These are phyloP conservation scores for Aegilops longissima DNA, from an alignment of 176 grass and related monocot species.

Conservation along the genomic window DNA sequence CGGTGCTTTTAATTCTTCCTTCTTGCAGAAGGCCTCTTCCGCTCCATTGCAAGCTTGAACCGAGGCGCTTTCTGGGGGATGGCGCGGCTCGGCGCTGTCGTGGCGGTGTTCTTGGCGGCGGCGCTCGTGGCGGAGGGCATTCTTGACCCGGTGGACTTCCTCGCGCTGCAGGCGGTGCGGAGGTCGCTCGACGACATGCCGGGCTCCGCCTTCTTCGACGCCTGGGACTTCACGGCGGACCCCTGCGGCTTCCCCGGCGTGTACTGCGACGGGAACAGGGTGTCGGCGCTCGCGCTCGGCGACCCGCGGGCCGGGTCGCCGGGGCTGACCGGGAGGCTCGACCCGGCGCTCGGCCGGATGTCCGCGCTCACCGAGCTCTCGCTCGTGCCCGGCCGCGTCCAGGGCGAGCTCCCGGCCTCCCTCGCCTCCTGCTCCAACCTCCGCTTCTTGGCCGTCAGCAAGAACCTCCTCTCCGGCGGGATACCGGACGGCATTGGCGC, in stretches of 20 bases:
- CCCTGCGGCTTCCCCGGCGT: conserved; percentile 85
- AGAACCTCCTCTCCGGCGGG: conserved; percentile 79
- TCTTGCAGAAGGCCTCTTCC: not conserved
- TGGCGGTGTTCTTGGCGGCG: conserved; percentile 25
- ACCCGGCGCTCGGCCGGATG: conserved; percentile 61
- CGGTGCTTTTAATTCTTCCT: conserved; percentile 28
- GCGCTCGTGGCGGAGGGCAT: conserved; percentile 41
- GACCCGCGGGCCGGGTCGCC: conserved; percentile 86
- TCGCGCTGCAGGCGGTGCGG: conserved; percentile 81
- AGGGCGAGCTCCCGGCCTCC: conserved; percentile 52
- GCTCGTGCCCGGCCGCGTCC: conserved; percentile 79
- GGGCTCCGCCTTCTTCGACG: conserved; percentile 70
- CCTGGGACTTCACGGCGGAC: conserved; percentile 90
- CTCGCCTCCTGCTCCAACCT: conserved; percentile 54
- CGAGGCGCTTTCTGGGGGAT: not conserved
- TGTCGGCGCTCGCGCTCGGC: conserved; percentile 67
- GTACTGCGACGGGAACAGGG: conserved; percentile 63
- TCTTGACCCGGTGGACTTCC: conserved; percentile 80
- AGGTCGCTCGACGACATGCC: conserved; percentile 89
- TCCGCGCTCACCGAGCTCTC: conserved; percentile 78
- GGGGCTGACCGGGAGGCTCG: conserved; percentile 66
- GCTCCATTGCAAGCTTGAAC: not conserved
- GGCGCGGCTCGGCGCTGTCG: conserved; percentile 28
- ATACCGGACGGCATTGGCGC: conserved; percentile 56
- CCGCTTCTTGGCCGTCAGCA: conserved; percentile 86